Evolutionary conservation across 73 alveolate genomes (phyloP).

Genomic region (Symbiodinium natans): DNA sequence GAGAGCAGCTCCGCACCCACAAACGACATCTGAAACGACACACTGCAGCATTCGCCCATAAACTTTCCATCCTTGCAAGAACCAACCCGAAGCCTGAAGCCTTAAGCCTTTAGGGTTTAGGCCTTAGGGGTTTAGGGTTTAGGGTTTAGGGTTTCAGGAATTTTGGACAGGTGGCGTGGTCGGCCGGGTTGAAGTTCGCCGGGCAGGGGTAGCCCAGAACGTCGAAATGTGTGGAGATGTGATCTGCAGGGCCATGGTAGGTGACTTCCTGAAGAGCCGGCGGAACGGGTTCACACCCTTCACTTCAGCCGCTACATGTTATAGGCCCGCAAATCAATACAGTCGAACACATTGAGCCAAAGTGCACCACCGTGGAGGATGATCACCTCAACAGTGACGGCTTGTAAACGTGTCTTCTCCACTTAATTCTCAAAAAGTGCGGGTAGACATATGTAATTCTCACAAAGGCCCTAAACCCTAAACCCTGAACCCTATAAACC

Average conservation of each 20-base stretch:
- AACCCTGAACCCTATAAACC: background rate
- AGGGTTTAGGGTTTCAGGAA: too few species aligned
- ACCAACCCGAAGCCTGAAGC: too few species aligned
- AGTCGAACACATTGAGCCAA: background rate
- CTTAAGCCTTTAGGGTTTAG: too few species aligned
- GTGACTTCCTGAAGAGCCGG: conserved; percentile 39
- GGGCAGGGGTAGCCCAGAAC: conserved; percentile 95
- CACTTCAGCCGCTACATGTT: too few species aligned
- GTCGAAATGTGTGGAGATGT: conserved; percentile 76
- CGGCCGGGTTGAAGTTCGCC: conserved; percentile 95
- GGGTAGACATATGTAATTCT: background rate
- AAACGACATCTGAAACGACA: too few species aligned
- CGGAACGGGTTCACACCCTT: too few species aligned
- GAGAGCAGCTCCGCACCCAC: too few species aligned
- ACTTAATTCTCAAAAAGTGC: background rate
- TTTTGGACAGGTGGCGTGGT: conserved; percentile 29
- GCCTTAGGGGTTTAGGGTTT: too few species aligned
- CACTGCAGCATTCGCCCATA: too few species aligned
- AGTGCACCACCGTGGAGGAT: conserved; percentile 56
- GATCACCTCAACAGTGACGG: conserved; percentile 25
- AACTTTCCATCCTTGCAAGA: too few species aligned
- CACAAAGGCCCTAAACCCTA: background rate
- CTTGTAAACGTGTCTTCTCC: background rate
- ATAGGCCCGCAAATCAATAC: too few species aligned
- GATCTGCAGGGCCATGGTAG: conserved; percentile 89